Evolutionary conservation across 1,284 basidiomycete species (phyloP), one percentile per base, ranked within the genome.

Genomic region (Leucoagaricus sp.): DNA sequence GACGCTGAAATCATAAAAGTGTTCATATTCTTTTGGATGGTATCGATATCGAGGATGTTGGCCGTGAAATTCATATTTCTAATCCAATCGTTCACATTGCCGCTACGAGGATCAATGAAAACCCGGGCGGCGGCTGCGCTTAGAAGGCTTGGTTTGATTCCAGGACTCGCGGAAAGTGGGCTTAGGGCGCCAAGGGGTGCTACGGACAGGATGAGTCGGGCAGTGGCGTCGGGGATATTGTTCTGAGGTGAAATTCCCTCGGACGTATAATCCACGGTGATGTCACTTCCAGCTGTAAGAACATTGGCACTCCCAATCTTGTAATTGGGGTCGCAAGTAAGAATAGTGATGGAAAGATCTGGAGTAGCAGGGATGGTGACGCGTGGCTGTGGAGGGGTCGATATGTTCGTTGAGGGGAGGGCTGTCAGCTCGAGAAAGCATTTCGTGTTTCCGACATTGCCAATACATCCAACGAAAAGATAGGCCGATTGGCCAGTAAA

Each of bases 401-500:
- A 8, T 13, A 46, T n/a, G 12, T 6, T 53, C 13, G 42, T 46
- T 5, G 33, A 45, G 13, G 52, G 52, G 4, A 53, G 21, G 21
- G 7, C 17, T 8, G n/a, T 25, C 21, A 46, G 12, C 7, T 46
- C 36, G 17, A 53, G n/a, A 8, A 47, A 23, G 13, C 44, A 53
- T 15, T 29, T 25, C 9, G 12, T 15, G n/a, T 15, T 47, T 21
- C 17, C 31, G 23, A 26, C 38, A 8, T 33, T 31, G 29, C 26
- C 34, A 23, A 17, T 19, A 47, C 52, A 53, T 4, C 52, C 52
- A 25, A 42, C 33, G 10, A 53, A 53, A 33, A 53, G 52, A 19
- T 53, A 53, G 19, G 44, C 52, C 9, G 52, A 53, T 29, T 15
- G 52, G 17, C 44, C 25, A 12, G 34, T 34, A 34, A 53, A 53